Evolutionary conservation across 2,329 filamentous ascomycete species (phyloP).

Genomic region (Lasiodiplodia hormozganensis): DNA sequence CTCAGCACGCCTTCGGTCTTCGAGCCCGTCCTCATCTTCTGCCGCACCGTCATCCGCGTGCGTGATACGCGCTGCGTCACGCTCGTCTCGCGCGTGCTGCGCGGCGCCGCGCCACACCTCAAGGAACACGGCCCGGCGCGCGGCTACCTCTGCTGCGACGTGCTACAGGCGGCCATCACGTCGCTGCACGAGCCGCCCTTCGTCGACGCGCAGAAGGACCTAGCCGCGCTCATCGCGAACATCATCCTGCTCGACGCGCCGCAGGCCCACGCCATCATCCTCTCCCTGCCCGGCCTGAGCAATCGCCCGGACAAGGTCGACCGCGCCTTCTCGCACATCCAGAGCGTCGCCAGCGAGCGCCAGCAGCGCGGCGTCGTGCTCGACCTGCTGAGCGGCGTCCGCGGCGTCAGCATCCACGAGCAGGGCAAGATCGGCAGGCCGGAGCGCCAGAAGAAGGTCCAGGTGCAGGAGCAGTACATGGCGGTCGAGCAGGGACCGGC

Average conservation of each 20-base stretch:
- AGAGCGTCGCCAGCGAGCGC: constrained; percentile 61
- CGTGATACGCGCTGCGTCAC: constrained; percentile 87
- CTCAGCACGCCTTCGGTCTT: constrained; percentile 78
- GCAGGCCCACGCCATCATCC: constrained; percentile 72
- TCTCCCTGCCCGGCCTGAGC: constrained; percentile 79
- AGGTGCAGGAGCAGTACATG: constrained; percentile 51
- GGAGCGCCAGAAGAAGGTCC: constrained; percentile 41
- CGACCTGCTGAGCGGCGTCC: constrained; percentile 82
- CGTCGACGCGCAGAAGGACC: constrained; percentile 91
- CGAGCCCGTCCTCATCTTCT: constrained; percentile 89
- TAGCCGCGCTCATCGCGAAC: constrained; percentile 84
- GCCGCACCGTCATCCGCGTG: constrained; percentile 87
- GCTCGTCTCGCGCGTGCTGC: constrained; percentile 84
- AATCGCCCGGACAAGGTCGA: constrained; percentile 64
- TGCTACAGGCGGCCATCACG: constrained; percentile 87
- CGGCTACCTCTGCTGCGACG: constrained; percentile 87
- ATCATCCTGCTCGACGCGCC: constrained; percentile 78
- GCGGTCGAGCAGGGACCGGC: constrained; percentile 47
- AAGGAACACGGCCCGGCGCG: constrained; percentile 65
- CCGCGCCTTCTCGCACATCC: constrained; percentile 53
- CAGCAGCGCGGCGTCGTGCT: constrained; percentile 82
- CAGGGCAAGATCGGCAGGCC: constrained; percentile 75
- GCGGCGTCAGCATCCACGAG: constrained; percentile 91
- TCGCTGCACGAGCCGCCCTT: constrained; percentile 96
- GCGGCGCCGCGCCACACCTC: constrained; percentile 84